Percentiles rank a stretch among this genome's conserved stretches.
Evolutionary conservation across 176 grass and related monocot genomes (phyloP).

Genomic region (Raddia guianensis): DNA sequence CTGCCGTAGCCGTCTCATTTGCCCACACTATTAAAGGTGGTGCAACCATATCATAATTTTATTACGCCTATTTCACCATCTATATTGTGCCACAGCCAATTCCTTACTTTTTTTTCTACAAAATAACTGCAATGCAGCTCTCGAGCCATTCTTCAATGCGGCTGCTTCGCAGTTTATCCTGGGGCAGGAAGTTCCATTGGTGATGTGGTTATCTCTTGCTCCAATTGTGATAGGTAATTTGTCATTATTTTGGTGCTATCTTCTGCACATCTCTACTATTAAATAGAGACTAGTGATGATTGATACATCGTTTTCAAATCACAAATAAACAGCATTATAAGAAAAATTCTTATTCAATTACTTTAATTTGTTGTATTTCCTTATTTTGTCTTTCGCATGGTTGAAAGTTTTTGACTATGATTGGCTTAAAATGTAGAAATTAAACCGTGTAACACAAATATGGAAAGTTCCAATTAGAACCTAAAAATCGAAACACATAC

Average conservation of each 20-base stretch:
- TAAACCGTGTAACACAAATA: too few species aligned
- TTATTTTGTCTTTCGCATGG: too few species aligned
- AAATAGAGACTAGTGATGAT: too few species aligned
- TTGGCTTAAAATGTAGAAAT: too few species aligned
- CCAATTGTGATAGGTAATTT: conserved; percentile 87
- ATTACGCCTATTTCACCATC: neutral
- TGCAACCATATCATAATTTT: conserved; percentile 35
- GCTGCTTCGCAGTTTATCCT: conserved; percentile 94
- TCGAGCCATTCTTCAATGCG: conserved; percentile 94
- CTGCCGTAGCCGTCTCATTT: conserved; percentile 93
- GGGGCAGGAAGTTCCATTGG: conserved; percentile 70
- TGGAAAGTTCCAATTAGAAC: too few species aligned
- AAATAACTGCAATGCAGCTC: conserved; percentile 56
- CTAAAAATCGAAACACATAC: too few species aligned
- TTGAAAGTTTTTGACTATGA: too few species aligned
- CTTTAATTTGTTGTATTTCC: too few species aligned
- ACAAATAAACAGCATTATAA: too few species aligned
- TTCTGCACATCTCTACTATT: neutral
- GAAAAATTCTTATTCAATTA: too few species aligned
- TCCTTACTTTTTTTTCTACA: conserved; percentile 11
- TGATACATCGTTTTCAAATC: too few species aligned
- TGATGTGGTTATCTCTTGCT: conserved; percentile 86
- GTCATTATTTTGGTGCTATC: conserved; percentile 23
- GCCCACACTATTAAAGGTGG: conserved; percentile 90
- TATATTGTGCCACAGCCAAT: conserved; percentile 17